Evolutionary conservation across 208 protist genomes (phyloP), one percentile per base, ranked within the genome.

Genomic region (Crithidia bombi): DNA sequence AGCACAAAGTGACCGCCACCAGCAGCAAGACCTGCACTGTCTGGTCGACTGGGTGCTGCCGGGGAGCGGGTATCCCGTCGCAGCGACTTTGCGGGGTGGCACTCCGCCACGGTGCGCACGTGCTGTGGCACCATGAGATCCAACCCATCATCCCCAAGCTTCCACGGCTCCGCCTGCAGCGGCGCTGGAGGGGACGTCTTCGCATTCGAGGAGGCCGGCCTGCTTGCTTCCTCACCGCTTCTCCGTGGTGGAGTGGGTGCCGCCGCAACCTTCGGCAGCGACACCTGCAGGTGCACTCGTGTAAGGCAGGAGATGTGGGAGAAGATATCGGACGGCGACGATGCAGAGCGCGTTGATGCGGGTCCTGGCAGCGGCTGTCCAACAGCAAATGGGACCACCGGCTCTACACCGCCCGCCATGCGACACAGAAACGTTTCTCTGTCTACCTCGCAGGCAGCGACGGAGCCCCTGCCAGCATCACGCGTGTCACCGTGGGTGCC

Each of bases 381-480:
- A 10, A 93, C 88, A 33, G 88, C 88, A 64, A 93, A 93, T 35
- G 52, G 54, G 0, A 90, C 88, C 12, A 72, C 46, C 33, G 88
- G 88, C 69, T 89, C 83, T 14, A 91, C 58, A 3, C 81, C 88
- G 30, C 88, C 88, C 17, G 85, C 82, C 12, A 93, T 55, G 14
- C 82, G 69, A 46, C 73, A 81, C 21, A 78, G 23, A 10, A 56
- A 32, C 7, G 32, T 25, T 38, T 32, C 3, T 51, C 28, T 14
- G 9, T 30, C 43, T 41, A 11, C n/a, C 15, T 33, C 55, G 30
- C 55, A 15, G 30, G 28, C 44, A 17, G 26, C 10, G 38, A 25
- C 7, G 50, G 44, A 41, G 21, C 35, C 26, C 30, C 23, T 44
- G 14, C 9, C 26, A n/a, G 36, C 11, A 21, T 39, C 21, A 26